Evolutionary conservation across 371 early-diverging fungal genomes (phyloP).

Genomic region (Mucor irregularis): DNA sequence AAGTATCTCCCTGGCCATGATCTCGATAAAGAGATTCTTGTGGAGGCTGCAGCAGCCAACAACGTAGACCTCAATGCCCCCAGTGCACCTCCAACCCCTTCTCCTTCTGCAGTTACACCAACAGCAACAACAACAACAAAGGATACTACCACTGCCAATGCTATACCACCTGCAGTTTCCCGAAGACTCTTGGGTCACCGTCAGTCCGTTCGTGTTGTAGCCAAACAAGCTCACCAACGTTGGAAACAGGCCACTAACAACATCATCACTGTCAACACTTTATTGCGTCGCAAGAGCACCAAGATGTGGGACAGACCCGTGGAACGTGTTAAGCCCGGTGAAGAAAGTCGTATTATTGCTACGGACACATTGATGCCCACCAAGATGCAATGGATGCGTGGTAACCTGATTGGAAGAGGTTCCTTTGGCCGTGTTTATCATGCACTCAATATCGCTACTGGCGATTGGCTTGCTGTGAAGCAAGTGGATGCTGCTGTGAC

Average conservation of each 20-base stretch:
- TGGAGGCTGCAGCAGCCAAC: not conserved
- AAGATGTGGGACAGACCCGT: conserved; percentile 60
- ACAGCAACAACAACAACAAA: not conserved
- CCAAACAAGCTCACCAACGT: conserved; percentile 54
- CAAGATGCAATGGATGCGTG: conserved; percentile 74
- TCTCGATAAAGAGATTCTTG: conserved; percentile 59
- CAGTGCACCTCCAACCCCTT: not conserved
- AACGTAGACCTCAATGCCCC: too few species aligned
- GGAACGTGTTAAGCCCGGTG: conserved; percentile 53
- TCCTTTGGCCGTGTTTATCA: conserved; percentile 96
- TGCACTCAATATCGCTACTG: conserved; percentile 82
- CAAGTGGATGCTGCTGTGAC: conserved; percentile 76
- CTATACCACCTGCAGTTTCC: not conserved
- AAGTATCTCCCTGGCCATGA: conserved; percentile 76
- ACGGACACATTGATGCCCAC: conserved; percentile 12
- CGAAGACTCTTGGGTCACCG: conserved; percentile 25
- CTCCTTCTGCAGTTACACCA: conserved; percentile 7
- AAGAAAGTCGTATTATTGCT: conserved; percentile 14
- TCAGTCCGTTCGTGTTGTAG: conserved; percentile 61
- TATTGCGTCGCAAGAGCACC: conserved; percentile 53
- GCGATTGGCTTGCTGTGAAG: conserved; percentile 96
- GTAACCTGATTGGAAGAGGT: conserved; percentile 94
- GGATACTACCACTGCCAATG: too few species aligned
- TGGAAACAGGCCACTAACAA: conserved; percentile 22
- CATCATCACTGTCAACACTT: conserved; percentile 24